Evolutionary conservation across 225 moss, liverwort and hornwort genomes (phyloP), one percentile per base, ranked within the genome.

Genomic region (Bryoerythrophyllum caledonicum): DNA sequence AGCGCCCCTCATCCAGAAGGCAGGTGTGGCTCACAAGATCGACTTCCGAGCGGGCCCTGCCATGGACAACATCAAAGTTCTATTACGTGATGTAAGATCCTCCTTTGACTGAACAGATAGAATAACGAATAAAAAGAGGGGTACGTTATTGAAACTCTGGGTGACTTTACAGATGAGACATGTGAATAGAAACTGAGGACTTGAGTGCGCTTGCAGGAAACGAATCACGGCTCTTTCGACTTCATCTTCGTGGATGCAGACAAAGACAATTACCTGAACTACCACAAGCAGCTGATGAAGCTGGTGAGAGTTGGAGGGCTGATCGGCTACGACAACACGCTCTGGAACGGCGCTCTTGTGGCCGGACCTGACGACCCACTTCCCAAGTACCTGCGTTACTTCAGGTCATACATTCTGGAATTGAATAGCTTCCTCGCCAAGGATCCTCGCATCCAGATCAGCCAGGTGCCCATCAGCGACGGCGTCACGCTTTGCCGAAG

Each of bases 231-330:
- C 1, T 81, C 86, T 35, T 94, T 91, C 34, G 94, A 94, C 75
- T 94, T 94, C 81, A 79, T 82, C 35, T 94, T 91, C 46, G 96
- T 96, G 71, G 94, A 96, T 51, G 96, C 92, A 1, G 92, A 94
- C 83, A 92, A 94, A 75, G 75, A 92, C 60, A 94, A 92, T 35
- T 94, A 88, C 64, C 53, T 86, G 8, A 73, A 92, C 80, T 96
- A 94, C 71, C 94, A 94, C 79, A 65, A 88, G 72, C 76, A 64
- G 3, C 43, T 96, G 58, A 76, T 92, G 0, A 82, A 89, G 85
- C 53, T 94, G 73, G 82, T 89, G 30, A 76, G 70, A 44, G 71
- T 88, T 23, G 90, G 92, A 25, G 94, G 92, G 14, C 3, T 96
- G 28, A 92, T 96, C 5, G 92, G 84, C 60, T 94, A 94, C 54